Percentiles rank a stretch among this genome's conserved stretches.
Evolutionary conservation across 192 early-diverging fungal species (phyloP).

Genomic region (Coemansia sp.): DNA sequence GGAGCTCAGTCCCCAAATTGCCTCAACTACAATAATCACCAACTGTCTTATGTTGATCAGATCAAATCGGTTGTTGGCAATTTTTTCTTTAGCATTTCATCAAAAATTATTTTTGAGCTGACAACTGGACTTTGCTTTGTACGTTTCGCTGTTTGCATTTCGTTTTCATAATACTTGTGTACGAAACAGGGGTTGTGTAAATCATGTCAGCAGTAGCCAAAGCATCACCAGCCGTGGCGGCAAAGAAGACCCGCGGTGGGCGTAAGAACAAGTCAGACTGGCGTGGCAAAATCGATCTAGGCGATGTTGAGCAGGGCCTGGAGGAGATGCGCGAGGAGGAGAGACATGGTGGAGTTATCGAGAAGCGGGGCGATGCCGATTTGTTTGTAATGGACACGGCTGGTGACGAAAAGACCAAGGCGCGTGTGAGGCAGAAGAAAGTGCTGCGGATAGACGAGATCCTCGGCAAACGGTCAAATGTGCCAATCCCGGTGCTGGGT

Average conservation of each 20-base stretch:
- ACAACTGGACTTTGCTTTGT: conserved; percentile 5
- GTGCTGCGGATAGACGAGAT: conserved; percentile 82
- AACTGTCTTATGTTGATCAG: not conserved
- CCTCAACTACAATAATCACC: not conserved
- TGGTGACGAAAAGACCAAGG: conserved; percentile 22
- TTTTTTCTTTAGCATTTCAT: conserved; percentile 1
- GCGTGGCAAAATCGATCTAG: conserved; percentile 88
- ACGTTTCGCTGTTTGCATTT: conserved; percentile 3
- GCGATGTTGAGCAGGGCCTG: conserved; percentile 72
- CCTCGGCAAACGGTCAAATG: conserved; percentile 65
- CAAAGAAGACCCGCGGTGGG: conserved; percentile 58
- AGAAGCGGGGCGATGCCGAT: conserved; percentile 22
- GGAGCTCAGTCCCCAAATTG: not conserved
- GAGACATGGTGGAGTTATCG: conserved; percentile 40
- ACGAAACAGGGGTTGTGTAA: not conserved
- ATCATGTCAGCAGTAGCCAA: conserved; percentile 23
- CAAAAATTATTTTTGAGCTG: not conserved
- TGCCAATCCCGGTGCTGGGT: conserved; percentile 38
- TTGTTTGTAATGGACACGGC: conserved; percentile 27
- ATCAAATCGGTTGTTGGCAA: not conserved
- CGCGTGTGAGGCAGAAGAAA: conserved; percentile 20
- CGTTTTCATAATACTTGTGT: conserved; percentile 1
- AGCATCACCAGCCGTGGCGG: not conserved
- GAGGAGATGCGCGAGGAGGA: conserved; percentile 72
- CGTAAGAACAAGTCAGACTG: conserved; percentile 92